A percentile compares a stretch with the other conserved stretches of the same genome.
These are phyloP conservation scores for Liriodendron chinense DNA, from an alignment of 164 flowering plant species.

Conservation along the genomic window DNA sequence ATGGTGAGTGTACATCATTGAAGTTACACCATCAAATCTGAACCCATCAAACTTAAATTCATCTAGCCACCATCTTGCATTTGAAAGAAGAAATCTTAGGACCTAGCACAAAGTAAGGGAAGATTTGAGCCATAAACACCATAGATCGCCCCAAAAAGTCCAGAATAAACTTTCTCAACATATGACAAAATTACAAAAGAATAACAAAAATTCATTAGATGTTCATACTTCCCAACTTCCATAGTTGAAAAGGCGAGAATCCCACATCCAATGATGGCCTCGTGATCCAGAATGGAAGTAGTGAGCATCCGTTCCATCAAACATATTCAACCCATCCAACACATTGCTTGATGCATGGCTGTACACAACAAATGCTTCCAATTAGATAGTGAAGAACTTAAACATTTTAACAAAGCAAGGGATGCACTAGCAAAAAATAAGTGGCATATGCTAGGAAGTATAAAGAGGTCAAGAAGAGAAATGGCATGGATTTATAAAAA, in stretches of 20 bases:
- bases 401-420: neutral
- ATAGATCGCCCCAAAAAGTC: slow-evolving; percentile 2
- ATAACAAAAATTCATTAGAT: slow-evolving; percentile 2
- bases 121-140: neutral
- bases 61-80: slow-evolving; percentile 99
- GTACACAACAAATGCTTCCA: slow-evolving; percentile 9
- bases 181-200: neutral
- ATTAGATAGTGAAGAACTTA: neutral
- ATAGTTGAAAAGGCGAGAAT: slow-evolving; percentile 95
- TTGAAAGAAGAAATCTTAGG: slow-evolving; percentile 83
- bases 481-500: too few relatives aligned
- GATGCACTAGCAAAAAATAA: neutral
- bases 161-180: slow-evolving; percentile 1
- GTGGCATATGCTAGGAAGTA: too few relatives aligned
- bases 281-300: slow-evolving; percentile 96
- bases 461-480: too few relatives aligned
- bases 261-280: slow-evolving; percentile 99
- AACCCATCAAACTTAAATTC: slow-evolving; percentile 98
- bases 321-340: slow-evolving; percentile 96
- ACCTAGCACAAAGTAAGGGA: slow-evolving; percentile 45
- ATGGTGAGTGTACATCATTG: slow-evolving; percentile 99
- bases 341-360: slow-evolving; percentile 94
- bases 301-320: slow-evolving; percentile 93
- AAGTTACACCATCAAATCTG: slow-evolving; percentile 99
- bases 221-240: slow-evolving; percentile 92